Evolutionary conservation across 1,139 yeast genomes (phyloP).

Genomic region (Sugiyamaella novakii): DNA sequence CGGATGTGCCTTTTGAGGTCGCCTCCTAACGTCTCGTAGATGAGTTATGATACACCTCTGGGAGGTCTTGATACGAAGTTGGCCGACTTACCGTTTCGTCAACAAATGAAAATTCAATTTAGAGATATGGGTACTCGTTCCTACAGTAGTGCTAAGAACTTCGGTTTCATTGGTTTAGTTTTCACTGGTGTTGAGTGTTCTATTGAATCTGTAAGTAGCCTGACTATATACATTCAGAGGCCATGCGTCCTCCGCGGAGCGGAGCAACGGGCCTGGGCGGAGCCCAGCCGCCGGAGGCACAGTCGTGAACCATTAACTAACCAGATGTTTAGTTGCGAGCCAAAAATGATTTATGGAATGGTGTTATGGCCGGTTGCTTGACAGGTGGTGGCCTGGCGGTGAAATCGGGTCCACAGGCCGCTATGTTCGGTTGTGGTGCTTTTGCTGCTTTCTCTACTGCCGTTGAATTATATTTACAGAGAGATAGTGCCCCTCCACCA

Average conservation of each 20-base stretch:
- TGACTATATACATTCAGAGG: too few relatives aligned
- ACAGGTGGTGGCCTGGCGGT: conserved; percentile 91
- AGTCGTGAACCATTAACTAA: conserved; percentile 2
- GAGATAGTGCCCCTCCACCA: conserved; percentile 87
- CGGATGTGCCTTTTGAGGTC: not conserved
- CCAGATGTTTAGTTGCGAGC: conserved; percentile 58
- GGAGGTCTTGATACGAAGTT: conserved; percentile 56
- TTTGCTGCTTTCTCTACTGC: conserved; percentile 97
- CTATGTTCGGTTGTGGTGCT: conserved; percentile 91
- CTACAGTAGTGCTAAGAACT: conserved; percentile 85
- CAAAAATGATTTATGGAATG: conserved; percentile 89
- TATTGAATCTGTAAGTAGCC: conserved; percentile 57
- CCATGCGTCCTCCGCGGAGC: too few relatives aligned
- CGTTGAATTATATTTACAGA: conserved; percentile 80
- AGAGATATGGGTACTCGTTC: conserved; percentile 90
- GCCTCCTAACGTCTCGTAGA: conserved; percentile 29
- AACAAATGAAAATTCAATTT: conserved; percentile 90
- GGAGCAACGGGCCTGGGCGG: not conserved
- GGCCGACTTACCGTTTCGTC: conserved; percentile 84
- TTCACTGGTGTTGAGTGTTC: conserved; percentile 95
- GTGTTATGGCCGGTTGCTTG: conserved; percentile 89
- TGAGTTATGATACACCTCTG: conserved; percentile 79
- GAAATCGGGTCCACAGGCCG: conserved; percentile 93
- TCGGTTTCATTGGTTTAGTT: conserved; percentile 91
- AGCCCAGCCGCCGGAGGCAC: not conserved